Evolutionary conservation across 257 asterid genomes (phyloP), one percentile per base, ranked within the genome.

Genomic region (Salvia rosmarinus): DNA sequence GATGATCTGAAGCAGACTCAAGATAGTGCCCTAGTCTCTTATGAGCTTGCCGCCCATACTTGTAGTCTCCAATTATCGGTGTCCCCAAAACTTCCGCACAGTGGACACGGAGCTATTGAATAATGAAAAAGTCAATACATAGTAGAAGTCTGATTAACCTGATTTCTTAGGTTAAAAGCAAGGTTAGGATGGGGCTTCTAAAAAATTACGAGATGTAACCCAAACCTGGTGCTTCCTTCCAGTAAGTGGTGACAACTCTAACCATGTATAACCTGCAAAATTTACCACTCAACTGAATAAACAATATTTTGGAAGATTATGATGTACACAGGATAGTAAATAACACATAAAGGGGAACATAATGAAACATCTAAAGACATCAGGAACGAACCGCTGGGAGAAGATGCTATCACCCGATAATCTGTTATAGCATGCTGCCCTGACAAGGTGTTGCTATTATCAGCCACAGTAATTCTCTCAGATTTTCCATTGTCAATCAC

Each of bases 191-290:
- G 71, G 64, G 20, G 7, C 42, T 21, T 47, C 14, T 16, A 14
- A 21, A 44, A 55, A 67, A 46, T 52, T 39, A 13, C 19, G 50
- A 42, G 34, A 5, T 13, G 52, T 40, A 16, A 58, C 55, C 50
- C 46, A 40, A 64, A 90, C 99, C 96, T 94, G 97, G 81, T 94
- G 99, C 81, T 91, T 91, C 87, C 96, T 84, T 80, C 99, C 97
- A 12, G 97, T 94, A 34, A 91, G 89, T 2, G 97, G 99, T 34
- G 82, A 86, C 70, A 94, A 71, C 83, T 94, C 95, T 71, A 94
- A 73, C 99, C 96, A 94, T 58, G 96, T 85, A 79, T 76, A 91
- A 68, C 96, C 99, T 91, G 89, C 78, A 86, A 68, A n/a, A n/a
- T 65, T 55, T 44, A 71, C 19, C 72, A 67, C 61, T 47, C 13